Percentiles rank a stretch among this genome's conserved stretches.
These are phyloP conservation scores for Nemophila menziesii DNA, from an alignment of 257 asterid genomes.

Conservation along the genomic window DNA sequence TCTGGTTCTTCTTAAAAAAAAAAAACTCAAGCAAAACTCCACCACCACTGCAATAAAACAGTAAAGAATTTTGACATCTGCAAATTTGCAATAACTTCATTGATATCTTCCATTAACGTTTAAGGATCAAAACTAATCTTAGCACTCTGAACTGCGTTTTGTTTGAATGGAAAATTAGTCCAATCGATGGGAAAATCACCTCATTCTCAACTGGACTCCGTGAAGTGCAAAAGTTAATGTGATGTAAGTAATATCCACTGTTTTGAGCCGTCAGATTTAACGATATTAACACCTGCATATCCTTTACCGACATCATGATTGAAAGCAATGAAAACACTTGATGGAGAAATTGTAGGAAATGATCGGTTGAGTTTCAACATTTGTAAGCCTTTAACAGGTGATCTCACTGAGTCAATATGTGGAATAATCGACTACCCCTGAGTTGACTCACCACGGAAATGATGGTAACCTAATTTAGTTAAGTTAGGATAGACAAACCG, in stretches of 20 bases:
- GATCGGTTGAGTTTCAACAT: constrained; percentile 57
- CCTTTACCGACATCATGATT: constrained; percentile 38
- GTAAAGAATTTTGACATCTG: constrained; percentile 41
- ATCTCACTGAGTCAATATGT: constrained; percentile 34
- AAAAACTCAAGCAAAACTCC: too few relatives aligned
- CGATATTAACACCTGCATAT: constrained; percentile 35
- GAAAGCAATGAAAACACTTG: constrained; percentile 42
- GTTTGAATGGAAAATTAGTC: constrained; percentile 51
- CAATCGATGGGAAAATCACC: constrained; percentile 58
- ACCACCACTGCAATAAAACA: too few relatives aligned
- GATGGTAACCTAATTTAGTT: constrained; percentile 41
- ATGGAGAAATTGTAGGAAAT: constrained; percentile 61
- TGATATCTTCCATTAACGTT: constrained; percentile 17
- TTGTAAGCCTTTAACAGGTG: constrained; percentile 32
- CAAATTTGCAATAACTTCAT: constrained; percentile 24
- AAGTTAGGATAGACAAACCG: constrained; percentile 54
- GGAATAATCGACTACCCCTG: constrained; percentile 32
- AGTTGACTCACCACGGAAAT: constrained; percentile 53
- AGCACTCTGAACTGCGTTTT: constrained; percentile 53
- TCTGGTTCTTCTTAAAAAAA: too few relatives aligned
- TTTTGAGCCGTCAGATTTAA: constrained; percentile 59
- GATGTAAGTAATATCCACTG: constrained; percentile 45
- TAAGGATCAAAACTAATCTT: constrained; percentile 43
- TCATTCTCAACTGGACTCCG: constrained; percentile 62
- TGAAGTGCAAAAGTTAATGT: constrained; percentile 37